Evolutionary conservation across 495 filamentous ascomycete species (phyloP), one percentile per base, ranked within the genome.

Genomic region (Aspergillus baeticus): DNA sequence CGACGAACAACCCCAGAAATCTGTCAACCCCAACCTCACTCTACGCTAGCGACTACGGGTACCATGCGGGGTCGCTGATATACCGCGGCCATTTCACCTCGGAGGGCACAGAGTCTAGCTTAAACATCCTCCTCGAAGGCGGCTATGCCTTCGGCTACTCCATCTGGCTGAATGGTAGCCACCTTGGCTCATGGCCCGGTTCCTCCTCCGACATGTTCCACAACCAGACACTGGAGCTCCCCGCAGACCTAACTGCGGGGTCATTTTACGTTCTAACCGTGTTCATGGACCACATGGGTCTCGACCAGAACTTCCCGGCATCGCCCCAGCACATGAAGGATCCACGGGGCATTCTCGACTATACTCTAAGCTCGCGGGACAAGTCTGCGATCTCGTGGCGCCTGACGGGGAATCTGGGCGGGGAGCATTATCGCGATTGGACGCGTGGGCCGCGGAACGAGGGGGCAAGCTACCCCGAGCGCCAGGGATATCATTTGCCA

Each of bases 401-500:
- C 64, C 59, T 92, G 13, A 88, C 86, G 0, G 88, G 88, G 0
- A 91, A 91, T 55, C 67, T 89, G 2, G 82, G 81, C 17, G 87
- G 88, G 14, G 86, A 90, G 57, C 60, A 81, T 17, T 88, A 87
- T 67, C 35, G 56, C 0, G 88, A 91, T 64, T 65, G 71, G 10
- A 66, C 67, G 2, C 81, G 87, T 23, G 87, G 87, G 8, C 88
- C 86, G 6, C 57, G 89, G 33, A 92, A 91, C 57, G 88, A 91
- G 69, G 87, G 87, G 26, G 84, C 79, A 1, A 57, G 87, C 29
- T 87, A 70, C 42, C 77, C 80, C 6, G 87, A 90, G 59, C 70
- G 87, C 14, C 79, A 85, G 59, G 87, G 86, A 0, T 87, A 69
- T 58, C 83, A 87, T 57, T 76, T 84, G 11, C 87, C 55, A 10